Evolutionary conservation across 1,284 basidiomycete genomes (phyloP), one percentile per base, ranked within the genome.

Genomic region (Austroboletus novae-zelandiae): DNA sequence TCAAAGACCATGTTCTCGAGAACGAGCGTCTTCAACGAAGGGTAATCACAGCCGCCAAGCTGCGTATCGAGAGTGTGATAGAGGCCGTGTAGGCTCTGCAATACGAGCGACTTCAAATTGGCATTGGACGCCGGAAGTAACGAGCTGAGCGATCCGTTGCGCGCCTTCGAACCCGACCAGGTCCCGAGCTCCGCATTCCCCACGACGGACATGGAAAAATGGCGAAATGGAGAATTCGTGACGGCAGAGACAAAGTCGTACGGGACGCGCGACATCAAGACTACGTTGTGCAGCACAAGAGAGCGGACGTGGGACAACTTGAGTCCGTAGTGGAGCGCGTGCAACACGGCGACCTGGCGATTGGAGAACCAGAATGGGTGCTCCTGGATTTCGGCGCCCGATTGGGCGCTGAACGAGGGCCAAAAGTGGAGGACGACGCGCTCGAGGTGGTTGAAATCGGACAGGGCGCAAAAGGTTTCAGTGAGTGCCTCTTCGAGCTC

Each of bases 1-100:
- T 68, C 66, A n/a, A 69, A 67, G 25, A 68, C 43, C 3, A 67
- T 66, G 17, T 66, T 64, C 45, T 69, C 64, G 1, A 66, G 57
- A 4, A 66, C 51, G 17, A 69, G 61, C 0, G 59, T 51, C 43
- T 66, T 51, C 25, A 66, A 65, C 0, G 58, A 47, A 1, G 64
- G 66, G 39, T 69, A 66, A 10, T 50, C 11, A 40, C 36, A 54
- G n/a, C 56, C 54, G 10, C 29, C 45, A 23, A 66, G 61, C 11
- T 57, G 61, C 0, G 59, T 56, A n/a, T 43, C 53, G 37, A 50
- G 50, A 18, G 65, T 68, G 45, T 69, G 61, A 32, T 68, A 69
- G 14, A 58, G 51, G 1, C 67, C 67, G 15, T 54, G 56, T n/a
- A 67, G 66, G 18, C 64, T 67, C 3, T 54, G 57, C 5, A 61